Evolutionary conservation across 2,329 filamentous ascomycete genomes (phyloP).

Genomic region (Alternaria brassicicola): DNA sequence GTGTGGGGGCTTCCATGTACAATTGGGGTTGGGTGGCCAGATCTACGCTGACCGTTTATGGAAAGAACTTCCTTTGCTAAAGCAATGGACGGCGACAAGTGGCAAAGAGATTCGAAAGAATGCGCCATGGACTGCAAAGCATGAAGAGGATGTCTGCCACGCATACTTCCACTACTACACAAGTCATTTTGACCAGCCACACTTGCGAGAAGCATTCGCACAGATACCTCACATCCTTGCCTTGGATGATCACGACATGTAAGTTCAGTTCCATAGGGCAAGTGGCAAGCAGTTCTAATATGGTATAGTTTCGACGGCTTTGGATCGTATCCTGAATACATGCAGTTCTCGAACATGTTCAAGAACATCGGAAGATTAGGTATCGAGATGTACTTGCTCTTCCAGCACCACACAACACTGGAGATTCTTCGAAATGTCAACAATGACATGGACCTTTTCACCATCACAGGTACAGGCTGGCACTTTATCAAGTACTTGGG

Average conservation of each 20-base stretch:
- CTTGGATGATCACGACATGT: constrained; percentile 98
- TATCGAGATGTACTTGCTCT: constrained; percentile 96
- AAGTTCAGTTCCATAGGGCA: constrained; percentile 55
- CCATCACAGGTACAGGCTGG: constrained; percentile 96
- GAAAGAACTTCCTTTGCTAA: constrained; percentile 92
- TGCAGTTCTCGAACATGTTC: constrained; percentile 97
- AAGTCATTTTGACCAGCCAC: constrained; percentile 96
- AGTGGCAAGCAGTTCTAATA: constrained; percentile 12
- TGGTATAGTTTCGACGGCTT: constrained; percentile 85
- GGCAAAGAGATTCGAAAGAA: constrained; percentile 93
- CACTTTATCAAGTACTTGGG: constrained; percentile 98
- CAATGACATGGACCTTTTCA: constrained; percentile 91
- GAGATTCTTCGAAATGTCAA: constrained; percentile 90
- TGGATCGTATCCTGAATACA: constrained; percentile 95
- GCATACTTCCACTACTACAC: constrained; percentile 99
- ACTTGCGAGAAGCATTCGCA: constrained; percentile 91
- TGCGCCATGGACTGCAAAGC: constrained; percentile 87
- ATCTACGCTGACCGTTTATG: constrained; percentile 95
- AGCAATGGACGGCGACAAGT: constrained; percentile 92
- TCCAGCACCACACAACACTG: constrained; percentile 96
- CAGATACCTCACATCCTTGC: constrained; percentile 94
- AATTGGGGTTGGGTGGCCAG: constrained; percentile 89
- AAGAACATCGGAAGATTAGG: constrained; percentile 96
- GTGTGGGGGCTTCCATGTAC: constrained; percentile 92
- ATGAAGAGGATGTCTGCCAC: constrained; percentile 94